Base-by-base conservation (phyloP, 1,284 basidiomycete species). In the Porogramme epimiltina region DNA sequence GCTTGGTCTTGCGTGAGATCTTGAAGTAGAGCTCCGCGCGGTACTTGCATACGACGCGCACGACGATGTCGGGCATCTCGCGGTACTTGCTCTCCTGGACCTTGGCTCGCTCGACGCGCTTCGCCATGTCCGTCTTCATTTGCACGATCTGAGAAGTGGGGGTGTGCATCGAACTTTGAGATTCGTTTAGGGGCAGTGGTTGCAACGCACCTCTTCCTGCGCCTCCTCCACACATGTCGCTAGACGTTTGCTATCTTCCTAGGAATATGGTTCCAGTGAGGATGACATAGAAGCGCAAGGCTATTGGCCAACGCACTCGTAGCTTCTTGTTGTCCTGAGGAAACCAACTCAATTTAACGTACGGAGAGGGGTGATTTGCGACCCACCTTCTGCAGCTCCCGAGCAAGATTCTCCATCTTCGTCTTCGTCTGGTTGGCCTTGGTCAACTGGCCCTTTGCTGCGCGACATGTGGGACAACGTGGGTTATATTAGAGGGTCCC, bases 21-120 rank as follows among this genome's bases (percentile, higher is more conserved):
- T 91, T 92, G 80, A 93, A 93, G 75, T 89, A 91, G 37, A 93
- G 77, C 66, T 93, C 90, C 3, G 89, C 89, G 40, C 90, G 86
- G 68, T 92, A 92, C 60, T 87, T 85, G 71, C 90, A 92, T 42
- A 88, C 77, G 59, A 93, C 89, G 68, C 91, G 90, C 69, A 92
- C 82, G 45, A 91, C 85, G 53, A 92, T 89, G 66, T 92, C 88
- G 20, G 88, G 87, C 76, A 80, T 82, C 67, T 90, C 86, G 51
- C 85, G 82, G 63, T 82, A 89, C 67, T 89, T 89, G 57, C 79
- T 74, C 62, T 91, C 87, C 63, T 88, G 88, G 38, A 82, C 70
- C 67, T 84, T 87, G 33, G 82, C 87, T 63, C 82, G 87, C 66
- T 89, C 86, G 4, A 80, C 80, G 56, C 88, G 85, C 67, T 85